A percentile compares a stretch with the other conserved stretches of the same genome.
These are phyloP conservation scores for Cytospora mali DNA, from an alignment of 2,329 filamentous ascomycete species.

Conservation along the genomic window DNA sequence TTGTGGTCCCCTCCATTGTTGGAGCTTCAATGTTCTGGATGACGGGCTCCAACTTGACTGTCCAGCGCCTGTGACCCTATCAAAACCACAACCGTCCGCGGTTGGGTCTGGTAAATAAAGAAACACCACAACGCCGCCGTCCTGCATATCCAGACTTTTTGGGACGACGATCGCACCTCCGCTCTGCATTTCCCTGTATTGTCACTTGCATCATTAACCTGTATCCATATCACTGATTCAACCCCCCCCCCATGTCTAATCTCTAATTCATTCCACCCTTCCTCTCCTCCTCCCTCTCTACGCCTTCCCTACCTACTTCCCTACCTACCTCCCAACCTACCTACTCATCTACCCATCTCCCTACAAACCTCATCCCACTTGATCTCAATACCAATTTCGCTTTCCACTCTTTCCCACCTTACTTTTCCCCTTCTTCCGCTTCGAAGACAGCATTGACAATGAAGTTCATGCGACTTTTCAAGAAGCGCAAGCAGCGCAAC, in stretches of 20 bases:
- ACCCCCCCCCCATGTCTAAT: not conserved
- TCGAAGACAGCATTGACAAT: constrained; percentile 9
- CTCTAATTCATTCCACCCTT: constrained; percentile 9
- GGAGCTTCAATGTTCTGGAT: not conserved
- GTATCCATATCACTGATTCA: constrained; percentile 13
- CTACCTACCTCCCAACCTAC: not conserved
- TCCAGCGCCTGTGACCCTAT: constrained; percentile 16
- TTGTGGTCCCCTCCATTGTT: not conserved
- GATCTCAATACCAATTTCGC: constrained; percentile 4
- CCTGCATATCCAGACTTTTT: constrained; percentile 9
- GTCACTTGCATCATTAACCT: constrained; percentile 12
- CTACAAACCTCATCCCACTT: not conserved
- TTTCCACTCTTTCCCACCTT: not conserved
- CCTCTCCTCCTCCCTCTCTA: not conserved
- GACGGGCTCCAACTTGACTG: not conserved
- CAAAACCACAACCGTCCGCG: constrained; percentile 5
- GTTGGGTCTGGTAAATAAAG: constrained; percentile 14
- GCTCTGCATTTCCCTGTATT: constrained; percentile 15
- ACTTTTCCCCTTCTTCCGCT: not conserved
- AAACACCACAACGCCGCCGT: constrained; percentile 19
- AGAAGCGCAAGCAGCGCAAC: constrained; percentile 39
- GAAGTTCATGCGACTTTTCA: constrained; percentile 36
- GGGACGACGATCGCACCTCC: constrained; percentile 14
- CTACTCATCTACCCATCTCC: not conserved
- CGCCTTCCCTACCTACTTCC: constrained; percentile 6